phyloP scores from a whole-genome alignment of 169 alveolate species.

The Babesia bigemina region DNA sequence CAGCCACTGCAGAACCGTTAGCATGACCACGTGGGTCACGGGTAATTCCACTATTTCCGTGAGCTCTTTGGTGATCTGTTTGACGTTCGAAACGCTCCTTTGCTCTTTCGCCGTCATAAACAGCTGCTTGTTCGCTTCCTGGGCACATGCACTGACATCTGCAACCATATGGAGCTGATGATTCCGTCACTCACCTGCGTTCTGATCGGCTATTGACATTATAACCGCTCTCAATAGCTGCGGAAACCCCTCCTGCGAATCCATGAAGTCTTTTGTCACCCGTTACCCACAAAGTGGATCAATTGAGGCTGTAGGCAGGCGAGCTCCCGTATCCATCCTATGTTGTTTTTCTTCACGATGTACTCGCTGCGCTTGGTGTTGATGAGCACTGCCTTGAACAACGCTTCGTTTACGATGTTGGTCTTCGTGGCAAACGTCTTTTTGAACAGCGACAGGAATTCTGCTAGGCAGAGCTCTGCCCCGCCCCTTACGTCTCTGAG shows the following conservation, averaged over 20 bases:
- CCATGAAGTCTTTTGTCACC: not conserved
- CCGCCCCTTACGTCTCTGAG: constrained; percentile 63
- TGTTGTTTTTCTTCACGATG: constrained; percentile 35
- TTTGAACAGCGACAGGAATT: constrained; percentile 45
- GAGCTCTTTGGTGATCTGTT: constrained; percentile 24
- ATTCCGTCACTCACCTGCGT: constrained; percentile 1
- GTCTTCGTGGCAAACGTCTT: constrained; percentile 34
- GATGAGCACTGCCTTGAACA: constrained; percentile 53
- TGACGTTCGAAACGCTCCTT: constrained; percentile 47
- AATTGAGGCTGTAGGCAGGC: constrained; percentile 59
- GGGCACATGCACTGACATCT: constrained; percentile 59
- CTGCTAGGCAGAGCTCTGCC: constrained; percentile 65
- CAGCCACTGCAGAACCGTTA: constrained; percentile 63
- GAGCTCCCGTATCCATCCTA: constrained; percentile 55
- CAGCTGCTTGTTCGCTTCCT: constrained; percentile 56
- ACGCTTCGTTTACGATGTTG: constrained; percentile 43
- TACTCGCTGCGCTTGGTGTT: constrained; percentile 52
- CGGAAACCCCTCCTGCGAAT: constrained; percentile 41
- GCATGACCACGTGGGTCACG: constrained; percentile 48
- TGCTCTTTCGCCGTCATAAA: constrained; percentile 35
- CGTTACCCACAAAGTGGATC: constrained; percentile 44
- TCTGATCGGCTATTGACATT: constrained; percentile 35
- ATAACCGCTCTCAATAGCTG: constrained; percentile 34
- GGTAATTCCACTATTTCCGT: constrained; percentile 18
- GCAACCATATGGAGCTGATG: not conserved